Evolutionary conservation across 768 basidiomycete genomes (phyloP), one percentile per base, ranked within the genome.

Genomic region (Galerina sulciceps): DNA sequence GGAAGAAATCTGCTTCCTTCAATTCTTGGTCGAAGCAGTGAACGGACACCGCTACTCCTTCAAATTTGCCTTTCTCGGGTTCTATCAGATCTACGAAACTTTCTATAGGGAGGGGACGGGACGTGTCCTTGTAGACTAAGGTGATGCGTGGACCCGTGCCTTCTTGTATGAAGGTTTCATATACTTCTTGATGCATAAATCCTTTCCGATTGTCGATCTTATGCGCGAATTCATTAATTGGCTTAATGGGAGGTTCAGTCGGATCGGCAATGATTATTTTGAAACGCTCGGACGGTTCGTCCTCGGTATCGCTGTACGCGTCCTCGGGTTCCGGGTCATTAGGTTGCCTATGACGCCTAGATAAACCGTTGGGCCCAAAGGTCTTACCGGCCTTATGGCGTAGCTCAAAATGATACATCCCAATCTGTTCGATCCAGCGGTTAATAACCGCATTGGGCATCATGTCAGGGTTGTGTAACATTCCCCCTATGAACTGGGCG

Each of bases 361-460:
- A 77, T 1, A 76, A 57, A 0, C 74, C 73, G 59, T 75, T 72
- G 0, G 71, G 70, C 4, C 65, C 63, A 49, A 72, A 68, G 1
- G 37, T 62, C n/a, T 58, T 59, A 0, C 71, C 73, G 2, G 68
- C 61, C 8, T 69, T 66, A 54, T 77, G 75, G 5, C 60, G 52
- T 0, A 79, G 42, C 0, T 36, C 56, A 51, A 79, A 78, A 14
- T 73, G 64, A 53, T 73, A 78, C 41, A 72, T 59, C 0, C 67
- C 18, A 4, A 78, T 74, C 4, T 66, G 52, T 6, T 65, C 67
- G 17, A 77, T 72, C 77, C 77, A 78, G 3, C 71, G 41, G 48
- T 77, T 78, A 2, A 78, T 71, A 0, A 69, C 65, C 0, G 71
- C 68, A 46, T 71, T 75, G 0, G 74, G 76, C 31, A 67, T 59